Percentiles rank a stretch among this genome's conserved stretches.
Conservation (phyloP, 2,329 filamentous ascomycete species). For the Chrysoporthe austroafricana region DNA sequence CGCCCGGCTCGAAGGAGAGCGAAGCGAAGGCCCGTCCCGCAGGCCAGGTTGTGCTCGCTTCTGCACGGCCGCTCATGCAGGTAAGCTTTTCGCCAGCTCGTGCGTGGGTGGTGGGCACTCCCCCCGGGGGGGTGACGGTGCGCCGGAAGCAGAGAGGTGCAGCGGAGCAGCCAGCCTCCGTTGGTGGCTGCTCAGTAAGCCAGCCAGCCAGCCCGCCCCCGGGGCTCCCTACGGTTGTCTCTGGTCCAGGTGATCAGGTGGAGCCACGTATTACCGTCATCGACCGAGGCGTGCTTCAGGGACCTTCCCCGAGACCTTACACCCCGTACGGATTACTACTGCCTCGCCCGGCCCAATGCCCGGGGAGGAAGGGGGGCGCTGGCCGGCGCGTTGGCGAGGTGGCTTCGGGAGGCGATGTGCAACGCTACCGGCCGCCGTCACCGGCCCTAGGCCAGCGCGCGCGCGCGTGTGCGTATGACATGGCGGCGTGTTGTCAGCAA, state of each 20-base stretch:
- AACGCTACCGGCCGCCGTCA: not conserved
- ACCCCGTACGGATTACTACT: not conserved
- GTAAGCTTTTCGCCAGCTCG: not conserved
- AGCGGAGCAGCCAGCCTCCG: too few relatives aligned
- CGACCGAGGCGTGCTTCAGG: not conserved
- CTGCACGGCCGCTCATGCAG: constrained; percentile 4
- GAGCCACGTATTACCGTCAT: not conserved
- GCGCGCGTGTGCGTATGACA: not conserved
- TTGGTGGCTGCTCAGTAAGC: not conserved
- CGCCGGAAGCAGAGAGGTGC: too few relatives aligned
- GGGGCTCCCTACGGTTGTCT: not conserved
- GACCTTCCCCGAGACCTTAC: not conserved
- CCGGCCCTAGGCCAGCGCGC: not conserved
- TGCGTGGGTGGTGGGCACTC: too few relatives aligned
- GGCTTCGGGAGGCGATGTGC: not conserved
- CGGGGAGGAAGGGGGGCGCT: too few relatives aligned
- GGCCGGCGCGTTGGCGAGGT: not conserved
- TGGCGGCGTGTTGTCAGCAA: not conserved
- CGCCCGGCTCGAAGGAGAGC: not conserved
- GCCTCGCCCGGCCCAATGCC: not conserved
- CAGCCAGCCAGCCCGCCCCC: too few relatives aligned
- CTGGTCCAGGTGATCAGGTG: not conserved
- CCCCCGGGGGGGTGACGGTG: too few relatives aligned
- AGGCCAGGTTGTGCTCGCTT: constrained; percentile 8
- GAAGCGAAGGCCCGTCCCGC: constrained; percentile 15